Percentiles rank a stretch among this genome's conserved stretches.
These are phyloP conservation scores for Luffa acutangula DNA, from an alignment of 306 rosid genomes.

Conservation along the genomic window DNA sequence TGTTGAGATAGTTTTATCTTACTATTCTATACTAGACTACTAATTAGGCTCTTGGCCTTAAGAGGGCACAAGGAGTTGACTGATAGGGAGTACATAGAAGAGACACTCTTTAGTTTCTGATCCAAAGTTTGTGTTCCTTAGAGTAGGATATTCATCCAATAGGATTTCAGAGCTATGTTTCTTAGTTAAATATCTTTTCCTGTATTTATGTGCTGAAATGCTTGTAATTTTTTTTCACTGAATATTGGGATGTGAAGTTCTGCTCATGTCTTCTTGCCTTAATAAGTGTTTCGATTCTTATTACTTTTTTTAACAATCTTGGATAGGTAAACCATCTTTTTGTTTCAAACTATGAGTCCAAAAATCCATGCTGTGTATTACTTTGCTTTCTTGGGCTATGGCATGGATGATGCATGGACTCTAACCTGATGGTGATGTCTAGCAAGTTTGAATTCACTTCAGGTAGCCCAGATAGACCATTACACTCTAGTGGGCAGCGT, in stretches of 20 bases:
- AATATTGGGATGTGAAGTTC: not conserved
- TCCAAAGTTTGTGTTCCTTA: not conserved
- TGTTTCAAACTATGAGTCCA: conserved; percentile 22
- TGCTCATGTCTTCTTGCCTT: not conserved
- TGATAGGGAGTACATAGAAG: not conserved
- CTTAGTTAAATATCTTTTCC: not conserved
- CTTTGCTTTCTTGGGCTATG: conserved; percentile 39
- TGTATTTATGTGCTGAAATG: not conserved
- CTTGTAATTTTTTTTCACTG: not conserved
- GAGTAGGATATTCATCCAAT: not conserved
- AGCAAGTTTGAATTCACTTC: conserved; percentile 86
- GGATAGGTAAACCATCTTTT: conserved; percentile 36
- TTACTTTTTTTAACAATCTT: conserved; percentile 7
- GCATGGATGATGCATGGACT: conserved; percentile 40
- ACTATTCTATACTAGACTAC: not conserved
- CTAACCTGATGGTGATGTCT: conserved; percentile 81
- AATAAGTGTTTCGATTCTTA: not conserved
- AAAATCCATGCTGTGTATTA: conserved; percentile 58
- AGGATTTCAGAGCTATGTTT: not conserved
- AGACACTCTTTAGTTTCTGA: not conserved
- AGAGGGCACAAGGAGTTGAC: not conserved
- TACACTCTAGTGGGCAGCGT: conserved; percentile 76
- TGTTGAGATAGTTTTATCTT: not conserved
- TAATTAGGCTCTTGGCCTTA: too few species aligned
- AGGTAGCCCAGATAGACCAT: conserved; percentile 80